phyloP scores from a whole-genome alignment of 305 asterid species.

The Rubia tinctorum region DNA sequence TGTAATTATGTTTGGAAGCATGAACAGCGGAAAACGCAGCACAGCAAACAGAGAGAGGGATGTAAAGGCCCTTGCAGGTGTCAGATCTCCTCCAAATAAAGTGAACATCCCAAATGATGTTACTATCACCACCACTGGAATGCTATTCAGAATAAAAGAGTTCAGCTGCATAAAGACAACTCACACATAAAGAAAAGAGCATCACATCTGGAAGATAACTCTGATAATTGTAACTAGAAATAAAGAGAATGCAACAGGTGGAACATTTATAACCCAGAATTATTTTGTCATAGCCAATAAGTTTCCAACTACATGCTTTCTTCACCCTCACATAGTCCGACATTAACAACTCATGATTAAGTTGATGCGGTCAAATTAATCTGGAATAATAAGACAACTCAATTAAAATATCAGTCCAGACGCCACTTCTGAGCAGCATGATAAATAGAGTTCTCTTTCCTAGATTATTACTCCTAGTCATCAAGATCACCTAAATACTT shows the following conservation, averaged over 20 bases:
- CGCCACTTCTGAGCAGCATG: slow-evolving; percentile 11
- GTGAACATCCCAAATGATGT: slow-evolving; percentile 17
- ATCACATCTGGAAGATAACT: not conserved
- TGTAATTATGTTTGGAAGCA: slow-evolving; percentile 93
- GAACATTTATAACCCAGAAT: not conserved
- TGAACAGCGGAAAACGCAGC: slow-evolving; percentile 80
- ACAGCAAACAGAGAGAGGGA: slow-evolving; percentile 91
- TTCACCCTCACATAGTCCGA: not conserved
- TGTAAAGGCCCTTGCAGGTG: slow-evolving; percentile 98
- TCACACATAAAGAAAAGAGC: slow-evolving; percentile 1
- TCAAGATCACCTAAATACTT: too few relatives aligned
- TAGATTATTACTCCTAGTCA: too few relatives aligned
- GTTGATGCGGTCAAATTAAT: not conserved
- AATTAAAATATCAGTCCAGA: not conserved
- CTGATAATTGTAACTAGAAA: not conserved
- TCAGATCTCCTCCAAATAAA: slow-evolving; percentile 88
- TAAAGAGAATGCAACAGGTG: not conserved
- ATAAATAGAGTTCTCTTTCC: not conserved
- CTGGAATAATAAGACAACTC: not conserved
- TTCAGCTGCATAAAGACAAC: slow-evolving; percentile 56
- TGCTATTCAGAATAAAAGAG: slow-evolving; percentile 75
- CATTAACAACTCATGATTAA: slow-evolving; percentile 6
- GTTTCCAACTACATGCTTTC: not conserved
- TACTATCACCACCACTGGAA: slow-evolving; percentile 93
- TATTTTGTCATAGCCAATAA: not conserved